phyloP scores from a whole-genome alignment of 2,329 filamentous ascomycete species.

The Coniochaeta ligniaria region DNA sequence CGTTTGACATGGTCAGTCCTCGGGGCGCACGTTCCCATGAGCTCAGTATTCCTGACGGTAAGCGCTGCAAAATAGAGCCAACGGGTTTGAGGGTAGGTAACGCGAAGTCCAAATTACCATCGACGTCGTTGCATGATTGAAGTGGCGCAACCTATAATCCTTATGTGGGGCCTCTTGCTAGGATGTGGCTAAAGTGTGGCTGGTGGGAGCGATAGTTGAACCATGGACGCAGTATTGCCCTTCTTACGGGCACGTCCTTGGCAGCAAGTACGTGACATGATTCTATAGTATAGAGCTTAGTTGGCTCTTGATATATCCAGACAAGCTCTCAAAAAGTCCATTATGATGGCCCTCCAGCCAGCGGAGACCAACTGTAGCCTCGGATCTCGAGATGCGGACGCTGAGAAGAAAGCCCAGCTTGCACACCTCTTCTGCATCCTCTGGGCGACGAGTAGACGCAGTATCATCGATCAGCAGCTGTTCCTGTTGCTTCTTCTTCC shows the following conservation, averaged over 20 bases:
- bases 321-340: slow-evolving; percentile 79
- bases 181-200: background rate
- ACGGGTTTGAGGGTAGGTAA: background rate
- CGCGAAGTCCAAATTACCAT: background rate
- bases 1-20: slow-evolving; percentile 31
- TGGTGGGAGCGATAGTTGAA: no score
- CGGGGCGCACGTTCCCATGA: background rate
- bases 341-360: slow-evolving; percentile 73
- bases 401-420: slow-evolving; percentile 52
- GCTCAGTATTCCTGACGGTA: background rate
- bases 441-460: slow-evolving; percentile 5
- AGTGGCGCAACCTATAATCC: no score
- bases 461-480: slow-evolving; percentile 18
- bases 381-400: slow-evolving; percentile 30
- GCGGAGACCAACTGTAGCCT: slow-evolving; percentile 45
- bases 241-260: no score
- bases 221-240: background rate
- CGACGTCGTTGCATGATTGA: no score
- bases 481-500: slow-evolving; percentile 40
- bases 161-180: background rate
- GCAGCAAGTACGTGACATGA: background rate
- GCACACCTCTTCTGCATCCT: slow-evolving; percentile 22
- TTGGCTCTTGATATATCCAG: slow-evolving; percentile 65
- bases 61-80: background rate
- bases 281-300: slow-evolving; percentile 14